Conservation (phyloP, 2,329 filamentous ascomycete species). For the Colletotrichum abscissum region DNA sequence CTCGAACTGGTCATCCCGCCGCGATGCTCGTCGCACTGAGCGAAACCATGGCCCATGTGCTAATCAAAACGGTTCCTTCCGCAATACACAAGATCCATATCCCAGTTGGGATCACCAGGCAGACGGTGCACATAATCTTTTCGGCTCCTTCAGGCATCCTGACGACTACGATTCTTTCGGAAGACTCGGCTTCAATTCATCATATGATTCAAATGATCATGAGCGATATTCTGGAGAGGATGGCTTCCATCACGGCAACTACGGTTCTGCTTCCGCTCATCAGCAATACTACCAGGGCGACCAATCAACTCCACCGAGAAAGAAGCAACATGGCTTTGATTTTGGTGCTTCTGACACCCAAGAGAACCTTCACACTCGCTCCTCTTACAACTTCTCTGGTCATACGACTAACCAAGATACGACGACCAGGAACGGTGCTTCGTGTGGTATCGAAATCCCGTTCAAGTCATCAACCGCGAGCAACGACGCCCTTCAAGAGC, state of each 20-base stretch:
- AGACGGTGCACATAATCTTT: background rate
- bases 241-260: background rate
- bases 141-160: background rate
- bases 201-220: background rate
- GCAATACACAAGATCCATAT: background rate
- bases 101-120: background rate
- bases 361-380: background rate
- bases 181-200: background rate
- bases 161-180: background rate
- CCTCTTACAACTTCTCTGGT: background rate
- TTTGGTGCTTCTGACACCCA: background rate
- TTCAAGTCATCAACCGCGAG: slow-evolving; percentile 4
- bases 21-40: background rate
- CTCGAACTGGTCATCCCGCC: background rate
- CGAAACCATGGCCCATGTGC: background rate
- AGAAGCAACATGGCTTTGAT: background rate
- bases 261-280: background rate
- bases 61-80: background rate
- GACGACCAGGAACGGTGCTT: background rate
- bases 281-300: background rate
- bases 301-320: background rate
- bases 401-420: background rate
- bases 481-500: background rate
- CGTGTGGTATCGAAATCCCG: background rate
- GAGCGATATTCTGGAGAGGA: background rate